Evolutionary conservation across 768 basidiomycete species (phyloP).

Genomic region (Mycena pura): DNA sequence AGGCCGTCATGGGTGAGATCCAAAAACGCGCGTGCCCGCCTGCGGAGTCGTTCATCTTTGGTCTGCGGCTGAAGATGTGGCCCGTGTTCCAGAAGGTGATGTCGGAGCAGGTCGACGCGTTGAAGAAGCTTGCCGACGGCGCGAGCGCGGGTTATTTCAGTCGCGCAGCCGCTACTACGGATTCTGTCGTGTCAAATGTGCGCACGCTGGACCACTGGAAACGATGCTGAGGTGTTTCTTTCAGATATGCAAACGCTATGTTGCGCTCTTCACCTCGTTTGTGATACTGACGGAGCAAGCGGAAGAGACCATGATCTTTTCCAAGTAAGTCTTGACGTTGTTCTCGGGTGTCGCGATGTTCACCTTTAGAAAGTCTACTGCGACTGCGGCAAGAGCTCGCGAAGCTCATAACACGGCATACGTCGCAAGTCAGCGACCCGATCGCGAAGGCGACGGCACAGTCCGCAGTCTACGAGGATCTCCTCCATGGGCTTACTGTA

Average conservation of each 20-base stretch:
- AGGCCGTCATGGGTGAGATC: conserved; percentile 76
- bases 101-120: conserved; percentile 79
- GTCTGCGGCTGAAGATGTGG: conserved; percentile 87
- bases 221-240: conserved; percentile 3
- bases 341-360: conserved; percentile 5
- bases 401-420: conserved; percentile 77
- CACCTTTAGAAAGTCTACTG: conserved; percentile 59
- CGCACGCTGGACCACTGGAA: neutral
- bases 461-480: conserved; percentile 73
- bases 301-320: conserved; percentile 96
- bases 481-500: conserved; percentile 81
- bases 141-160: conserved; percentile 66
- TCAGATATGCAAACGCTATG: conserved; percentile 80
- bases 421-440: conserved; percentile 67
- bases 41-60: conserved; percentile 81
- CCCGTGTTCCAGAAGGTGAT: conserved; percentile 91
- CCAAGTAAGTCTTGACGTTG: conserved; percentile 64
- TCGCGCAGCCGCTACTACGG: conserved; percentile 67
- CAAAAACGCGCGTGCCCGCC: conserved; percentile 81
- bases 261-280: conserved; percentile 81
- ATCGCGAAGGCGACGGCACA: conserved; percentile 71
- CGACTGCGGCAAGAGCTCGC: conserved; percentile 86
- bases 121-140: conserved; percentile 86
- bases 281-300: conserved; percentile 81
- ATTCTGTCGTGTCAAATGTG: conserved; percentile 68